Conservation (phyloP, 192 early-diverging fungal genomes). For the Gryganskiella cystojenkinii region DNA sequence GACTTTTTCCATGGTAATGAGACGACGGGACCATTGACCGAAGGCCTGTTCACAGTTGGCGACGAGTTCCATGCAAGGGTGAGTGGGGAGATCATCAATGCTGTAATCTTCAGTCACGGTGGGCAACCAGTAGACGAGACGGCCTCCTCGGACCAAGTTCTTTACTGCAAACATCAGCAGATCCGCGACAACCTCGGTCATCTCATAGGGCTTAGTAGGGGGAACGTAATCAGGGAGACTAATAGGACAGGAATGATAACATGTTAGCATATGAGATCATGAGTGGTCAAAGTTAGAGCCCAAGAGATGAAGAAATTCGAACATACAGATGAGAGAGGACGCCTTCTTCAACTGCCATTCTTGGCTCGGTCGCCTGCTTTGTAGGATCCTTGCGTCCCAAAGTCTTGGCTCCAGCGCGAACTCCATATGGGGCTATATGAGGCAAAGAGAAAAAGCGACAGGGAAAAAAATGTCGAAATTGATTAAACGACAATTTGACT, state of each 20-base stretch:
- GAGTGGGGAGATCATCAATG: constrained; percentile 83
- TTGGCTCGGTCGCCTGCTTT: constrained; percentile 52
- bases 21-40: constrained; percentile 89
- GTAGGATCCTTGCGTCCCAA: constrained; percentile 73
- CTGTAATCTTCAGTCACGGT: constrained; percentile 88
- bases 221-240: constrained; percentile 80
- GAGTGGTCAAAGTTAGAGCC: no score
- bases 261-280: no score
- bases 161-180: constrained; percentile 85
- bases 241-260: constrained; percentile 12
- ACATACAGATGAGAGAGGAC: constrained; percentile 56
- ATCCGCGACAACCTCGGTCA: constrained; percentile 89
- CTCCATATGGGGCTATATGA: constrained; percentile 88
- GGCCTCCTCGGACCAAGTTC: constrained; percentile 80
- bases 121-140: constrained; percentile 97
- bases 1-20: constrained; percentile 97
- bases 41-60: constrained; percentile 96
- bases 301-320: background rate
- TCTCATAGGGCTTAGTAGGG: constrained; percentile 94
- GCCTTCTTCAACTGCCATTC: constrained; percentile 57
- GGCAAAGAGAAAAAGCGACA: background rate
- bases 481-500: background rate
- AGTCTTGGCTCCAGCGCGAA: constrained; percentile 95
- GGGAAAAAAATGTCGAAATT: background rate
- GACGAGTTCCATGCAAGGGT: constrained; percentile 82